Evolutionary conservation across 768 basidiomycete species (phyloP), one percentile per base, ranked within the genome.

Genomic region (Mycena crocata): DNA sequence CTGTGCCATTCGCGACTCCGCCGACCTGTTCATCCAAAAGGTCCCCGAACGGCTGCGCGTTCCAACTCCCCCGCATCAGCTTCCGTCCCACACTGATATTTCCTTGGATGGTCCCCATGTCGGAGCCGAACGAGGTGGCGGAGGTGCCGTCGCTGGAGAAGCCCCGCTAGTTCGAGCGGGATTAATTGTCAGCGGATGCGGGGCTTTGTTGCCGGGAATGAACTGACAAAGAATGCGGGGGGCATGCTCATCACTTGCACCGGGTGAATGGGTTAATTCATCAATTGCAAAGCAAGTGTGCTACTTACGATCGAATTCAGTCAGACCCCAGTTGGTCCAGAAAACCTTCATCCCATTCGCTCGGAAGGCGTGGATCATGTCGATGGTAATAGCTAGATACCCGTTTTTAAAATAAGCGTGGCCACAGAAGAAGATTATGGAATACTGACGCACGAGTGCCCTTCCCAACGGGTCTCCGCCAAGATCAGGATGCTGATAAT

Each of bases 291-390:
- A 30, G 23, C 15, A 30, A 17, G 35, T 28, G 30, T 1, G 13
- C 10, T 12, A 66, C 78, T 24, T 49, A 76, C 78, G 66, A 46
- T 79, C 78, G 31, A 75, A 79, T 32, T 77, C 76, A 1, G 76
- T 78, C 23, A 78, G 66, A 1, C 78, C 78, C 78, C 78, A 79
- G 52, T 77, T 76, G 0, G 74, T 76, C 78, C 78, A 79, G 15
- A 79, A 56, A 1, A 79, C 75, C 2, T 75, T 74, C 73, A 77
- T 77, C 0, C 73, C 75, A 26, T 71, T 76, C 13, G 63, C 66
- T 21, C 78, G 72, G 63, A 79, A 79, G 1, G 78, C 77, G 45
- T 78, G 69, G 32, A 79, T 76, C 37, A 74, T 57, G 31, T 76
- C 56, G 2, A 79, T 74, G 17, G 77, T 77, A 2, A 77, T 71